Percentiles rank a stretch among this genome's conserved stretches.
Conservation (phyloP, 1,139 yeast species). For the Pichia sp. region DNA sequence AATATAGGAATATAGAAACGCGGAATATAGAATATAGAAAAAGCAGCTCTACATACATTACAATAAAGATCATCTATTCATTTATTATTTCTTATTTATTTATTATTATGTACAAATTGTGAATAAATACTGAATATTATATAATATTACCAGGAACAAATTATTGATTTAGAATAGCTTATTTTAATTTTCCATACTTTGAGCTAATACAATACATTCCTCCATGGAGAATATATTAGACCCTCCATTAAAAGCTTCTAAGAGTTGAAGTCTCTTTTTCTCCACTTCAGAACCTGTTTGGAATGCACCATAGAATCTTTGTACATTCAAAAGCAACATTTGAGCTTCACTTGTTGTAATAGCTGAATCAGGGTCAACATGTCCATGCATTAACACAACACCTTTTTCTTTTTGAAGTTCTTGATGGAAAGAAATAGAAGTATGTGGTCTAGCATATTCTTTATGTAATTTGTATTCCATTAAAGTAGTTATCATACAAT, state of each 20-base stretch:
- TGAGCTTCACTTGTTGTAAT: constrained; percentile 64
- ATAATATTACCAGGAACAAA: too few relatives aligned
- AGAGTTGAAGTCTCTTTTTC: constrained; percentile 47
- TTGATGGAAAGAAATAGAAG: constrained; percentile 81
- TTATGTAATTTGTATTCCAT: constrained; percentile 89
- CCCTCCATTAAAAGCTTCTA: constrained; percentile 67
- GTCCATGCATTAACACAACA: constrained; percentile 81
- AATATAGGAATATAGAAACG: too few relatives aligned
- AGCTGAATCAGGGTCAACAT: constrained; percentile 65
- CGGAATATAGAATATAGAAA: too few relatives aligned
- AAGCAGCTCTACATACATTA: too few relatives aligned
- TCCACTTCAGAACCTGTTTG: constrained; percentile 35
- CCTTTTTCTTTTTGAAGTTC: constrained; percentile 61
- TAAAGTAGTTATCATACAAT: constrained; percentile 85
- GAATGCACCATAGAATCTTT: constrained; percentile 80
- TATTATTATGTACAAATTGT: too few relatives aligned
- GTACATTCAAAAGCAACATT: constrained; percentile 69
- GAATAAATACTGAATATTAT: too few relatives aligned
- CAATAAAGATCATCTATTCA: too few relatives aligned
- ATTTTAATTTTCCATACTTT: constrained; percentile 51
- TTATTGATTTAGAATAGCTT: too few relatives aligned
- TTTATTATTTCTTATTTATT: too few relatives aligned
- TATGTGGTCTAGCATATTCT: constrained; percentile 93
- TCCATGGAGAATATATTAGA: constrained; percentile 59
- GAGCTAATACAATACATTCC: constrained; percentile 60